These are phyloP conservation scores for Septoria linicola DNA, from an alignment of 2,329 filamentous ascomycete species.

Conservation along the genomic window DNA sequence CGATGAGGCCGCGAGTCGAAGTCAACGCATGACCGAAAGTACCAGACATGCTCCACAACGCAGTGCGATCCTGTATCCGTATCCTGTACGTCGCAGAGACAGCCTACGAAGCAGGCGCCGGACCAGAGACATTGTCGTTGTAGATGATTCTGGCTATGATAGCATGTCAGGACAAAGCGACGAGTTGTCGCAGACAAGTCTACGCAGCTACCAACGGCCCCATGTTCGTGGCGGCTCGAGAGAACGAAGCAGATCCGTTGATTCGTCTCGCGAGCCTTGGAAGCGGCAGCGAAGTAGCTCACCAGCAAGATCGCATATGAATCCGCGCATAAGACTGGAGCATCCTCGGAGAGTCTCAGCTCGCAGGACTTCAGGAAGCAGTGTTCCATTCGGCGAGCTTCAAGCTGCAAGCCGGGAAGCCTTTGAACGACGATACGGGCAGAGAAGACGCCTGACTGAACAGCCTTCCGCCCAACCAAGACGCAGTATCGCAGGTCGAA, in stretches of 20 bases:
- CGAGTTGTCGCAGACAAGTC: background rate
- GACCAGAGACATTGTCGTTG: conserved; percentile 1
- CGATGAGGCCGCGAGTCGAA: too few species aligned
- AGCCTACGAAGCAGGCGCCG: background rate
- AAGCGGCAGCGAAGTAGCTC: background rate
- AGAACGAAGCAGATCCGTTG: background rate
- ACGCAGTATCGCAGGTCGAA: background rate
- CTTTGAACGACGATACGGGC: conserved; percentile 1
- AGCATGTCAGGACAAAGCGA: background rate
- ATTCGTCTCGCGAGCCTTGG: background rate
- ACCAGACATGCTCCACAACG: background rate
- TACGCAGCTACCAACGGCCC: background rate
- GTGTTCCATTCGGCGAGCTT: background rate
- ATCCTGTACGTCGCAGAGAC: background rate
- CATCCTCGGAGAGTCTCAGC: background rate
- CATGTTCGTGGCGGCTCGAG: background rate
- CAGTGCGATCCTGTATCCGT: background rate
- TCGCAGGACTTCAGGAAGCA: background rate
- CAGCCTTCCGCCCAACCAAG: background rate
- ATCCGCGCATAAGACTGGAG: background rate
- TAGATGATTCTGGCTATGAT: background rate
- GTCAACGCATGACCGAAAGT: background rate
- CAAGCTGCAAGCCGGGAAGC: background rate
- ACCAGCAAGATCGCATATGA: background rate
- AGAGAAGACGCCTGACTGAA: background rate